Conservation (phyloP, 75 land plant genomes). For the Picea glauca region DNA sequence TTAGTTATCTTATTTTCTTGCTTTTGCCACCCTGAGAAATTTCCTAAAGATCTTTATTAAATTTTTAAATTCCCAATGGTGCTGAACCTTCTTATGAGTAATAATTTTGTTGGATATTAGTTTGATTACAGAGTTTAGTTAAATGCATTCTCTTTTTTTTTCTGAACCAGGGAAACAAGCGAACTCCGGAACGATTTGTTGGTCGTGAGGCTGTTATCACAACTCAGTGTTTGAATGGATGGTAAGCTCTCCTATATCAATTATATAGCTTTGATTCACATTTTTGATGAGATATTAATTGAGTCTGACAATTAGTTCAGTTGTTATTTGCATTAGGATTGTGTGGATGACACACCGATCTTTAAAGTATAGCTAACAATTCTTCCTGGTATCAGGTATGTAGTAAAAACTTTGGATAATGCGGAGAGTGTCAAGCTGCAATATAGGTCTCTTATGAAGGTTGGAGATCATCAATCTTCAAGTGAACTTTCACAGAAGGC, state of each 20-base stretch:
- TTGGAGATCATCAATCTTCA: conserved; percentile 35
- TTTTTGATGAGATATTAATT: neutral
- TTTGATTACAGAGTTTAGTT: neutral
- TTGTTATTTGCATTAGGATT: neutral
- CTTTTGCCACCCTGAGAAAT: neutral
- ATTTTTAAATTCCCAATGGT: neutral
- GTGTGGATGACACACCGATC: too few species aligned
- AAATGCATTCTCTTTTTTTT: neutral
- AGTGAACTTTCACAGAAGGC: conserved; percentile 30
- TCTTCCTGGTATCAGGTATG: conserved; percentile 51
- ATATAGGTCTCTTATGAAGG: conserved; percentile 81
- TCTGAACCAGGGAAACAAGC: conserved; percentile 74
- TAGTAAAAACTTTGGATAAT: conserved; percentile 90
- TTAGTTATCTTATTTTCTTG: neutral
- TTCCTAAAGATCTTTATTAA: neutral
- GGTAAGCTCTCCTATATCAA: conserved; percentile 35
- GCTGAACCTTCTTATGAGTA: neutral
- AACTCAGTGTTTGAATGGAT: conserved; percentile 93
- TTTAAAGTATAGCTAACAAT: neutral
- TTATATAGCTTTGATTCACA: neutral
- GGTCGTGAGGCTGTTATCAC: conserved; percentile 86
- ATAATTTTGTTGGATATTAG: neutral
- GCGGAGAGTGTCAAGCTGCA: conserved; percentile 96
- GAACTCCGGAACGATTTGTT: conserved; percentile 92
- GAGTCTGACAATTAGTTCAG: neutral